A percentile compares a stretch with the other conserved stretches of the same genome.
Evolutionary conservation across 352 stramenopile genomes (phyloP).

Genomic region (Phytophthora constricta): DNA sequence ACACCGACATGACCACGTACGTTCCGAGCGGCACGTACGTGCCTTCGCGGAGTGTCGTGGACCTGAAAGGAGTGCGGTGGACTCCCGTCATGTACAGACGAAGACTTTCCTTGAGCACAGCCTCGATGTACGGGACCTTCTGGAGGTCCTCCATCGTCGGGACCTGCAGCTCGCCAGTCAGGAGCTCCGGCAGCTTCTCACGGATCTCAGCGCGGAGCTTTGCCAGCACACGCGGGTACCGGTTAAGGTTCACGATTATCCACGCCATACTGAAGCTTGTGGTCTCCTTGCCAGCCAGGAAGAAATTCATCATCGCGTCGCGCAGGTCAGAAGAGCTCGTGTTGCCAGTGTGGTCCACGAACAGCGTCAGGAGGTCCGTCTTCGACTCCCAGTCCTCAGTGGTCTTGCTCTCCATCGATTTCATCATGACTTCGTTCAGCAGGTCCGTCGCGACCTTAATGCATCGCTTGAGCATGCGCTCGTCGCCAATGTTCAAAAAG

Average conservation of each 20-base stretch:
- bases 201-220: constrained; percentile 50
- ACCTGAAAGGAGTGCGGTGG: constrained; percentile 40
- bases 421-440: constrained; percentile 52
- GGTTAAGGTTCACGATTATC: constrained; percentile 67
- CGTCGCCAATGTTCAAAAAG: constrained; percentile 44
- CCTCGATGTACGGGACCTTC: constrained; percentile 68
- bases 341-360: constrained; percentile 44
- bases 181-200: constrained; percentile 37
- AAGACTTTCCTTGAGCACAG: constrained; percentile 66
- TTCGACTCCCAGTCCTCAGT: constrained; percentile 29
- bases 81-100: constrained; percentile 64
- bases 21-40: constrained; percentile 55
- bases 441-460: constrained; percentile 46
- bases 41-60: constrained; percentile 65
- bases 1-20: constrained; percentile 58
- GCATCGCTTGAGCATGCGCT: constrained; percentile 42
- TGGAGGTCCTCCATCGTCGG: constrained; percentile 58
- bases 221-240: constrained; percentile 49
- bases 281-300: constrained; percentile 68
- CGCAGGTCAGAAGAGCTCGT: constrained; percentile 48
- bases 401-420: constrained; percentile 44
- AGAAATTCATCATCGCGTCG: constrained; percentile 73
- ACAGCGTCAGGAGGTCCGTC: constrained; percentile 55
- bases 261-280: constrained; percentile 64
- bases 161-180: constrained; percentile 37